Conservation (phyloP, 495 filamentous ascomycete species). For the Penicillium argentinense region DNA sequence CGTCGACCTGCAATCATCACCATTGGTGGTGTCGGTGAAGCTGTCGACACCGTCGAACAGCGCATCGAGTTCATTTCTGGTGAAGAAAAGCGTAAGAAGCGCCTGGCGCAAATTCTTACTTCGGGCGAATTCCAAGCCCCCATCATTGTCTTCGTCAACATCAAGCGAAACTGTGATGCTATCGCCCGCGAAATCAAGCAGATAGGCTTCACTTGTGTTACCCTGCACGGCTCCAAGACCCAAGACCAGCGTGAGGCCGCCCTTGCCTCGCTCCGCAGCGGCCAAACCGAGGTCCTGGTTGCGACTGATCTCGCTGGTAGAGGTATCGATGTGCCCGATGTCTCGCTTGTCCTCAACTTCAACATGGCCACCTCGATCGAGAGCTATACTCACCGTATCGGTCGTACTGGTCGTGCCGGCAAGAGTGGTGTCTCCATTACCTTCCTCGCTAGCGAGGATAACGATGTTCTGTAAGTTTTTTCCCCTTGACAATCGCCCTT, state of each 20-base stretch:
- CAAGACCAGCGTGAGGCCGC: slow-evolving; percentile 98
- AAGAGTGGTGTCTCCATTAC: slow-evolving; percentile 98
- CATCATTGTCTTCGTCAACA: slow-evolving; percentile 99
- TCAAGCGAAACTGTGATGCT: slow-evolving; percentile 98
- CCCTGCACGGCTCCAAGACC: slow-evolving; percentile 91
- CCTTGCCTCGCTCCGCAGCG: slow-evolving; percentile 78
- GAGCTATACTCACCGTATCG: slow-evolving; percentile 95
- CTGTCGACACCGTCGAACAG: slow-evolving; percentile 98
- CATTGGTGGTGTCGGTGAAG: slow-evolving; percentile 92
- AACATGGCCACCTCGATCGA: slow-evolving; percentile 97
- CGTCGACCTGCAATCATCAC: slow-evolving; percentile 92
- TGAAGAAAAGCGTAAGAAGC: slow-evolving; percentile 97
- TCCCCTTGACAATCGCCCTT: background rate
- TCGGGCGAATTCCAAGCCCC: slow-evolving; percentile 86
- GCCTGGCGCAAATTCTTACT: slow-evolving; percentile 83
- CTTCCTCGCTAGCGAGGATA: slow-evolving; percentile 90
- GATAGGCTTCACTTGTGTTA: slow-evolving; percentile 88
- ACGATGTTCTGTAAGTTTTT: slow-evolving; percentile 78
- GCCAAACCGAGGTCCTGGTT: slow-evolving; percentile 83
- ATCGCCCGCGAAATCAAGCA: slow-evolving; percentile 94
- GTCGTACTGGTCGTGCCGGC: slow-evolving; percentile 95
- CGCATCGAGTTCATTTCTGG: slow-evolving; percentile 89
- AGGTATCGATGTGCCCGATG: slow-evolving; percentile 97
- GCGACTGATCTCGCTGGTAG: slow-evolving; percentile 94
- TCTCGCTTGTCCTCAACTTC: slow-evolving; percentile 95